phyloP scores from a whole-genome alignment of 1,284 basidiomycete species.

The Fomes fomentarius region DNA sequence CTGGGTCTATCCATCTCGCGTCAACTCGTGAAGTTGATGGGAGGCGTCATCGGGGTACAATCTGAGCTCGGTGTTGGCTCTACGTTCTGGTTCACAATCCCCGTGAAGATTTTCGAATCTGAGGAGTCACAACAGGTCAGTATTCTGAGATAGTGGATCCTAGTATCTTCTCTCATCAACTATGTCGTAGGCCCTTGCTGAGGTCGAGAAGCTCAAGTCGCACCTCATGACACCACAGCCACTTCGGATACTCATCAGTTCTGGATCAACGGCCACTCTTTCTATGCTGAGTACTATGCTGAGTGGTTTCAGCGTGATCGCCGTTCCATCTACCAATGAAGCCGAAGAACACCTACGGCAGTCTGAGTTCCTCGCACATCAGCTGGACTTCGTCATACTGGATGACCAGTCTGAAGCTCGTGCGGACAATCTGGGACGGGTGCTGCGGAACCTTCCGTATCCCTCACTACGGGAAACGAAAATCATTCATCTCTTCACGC shows the following conservation, averaged over 20 bases:
- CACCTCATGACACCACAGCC: slow-evolving; percentile 49
- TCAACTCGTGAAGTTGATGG: slow-evolving; percentile 73
- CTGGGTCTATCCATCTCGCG: slow-evolving; percentile 73
- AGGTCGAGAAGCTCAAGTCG: slow-evolving; percentile 49
- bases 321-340: slow-evolving; percentile 48
- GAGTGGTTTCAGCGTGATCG: slow-evolving; percentile 50
- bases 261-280: slow-evolving; percentile 58
- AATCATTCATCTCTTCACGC: slow-evolving; percentile 71
- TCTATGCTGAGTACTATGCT: slow-evolving; percentile 61
- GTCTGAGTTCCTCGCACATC: slow-evolving; percentile 35
- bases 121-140: slow-evolving; percentile 56
- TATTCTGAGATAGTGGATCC: too few species aligned
- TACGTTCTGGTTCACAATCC: slow-evolving; percentile 72
- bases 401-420: slow-evolving; percentile 65
- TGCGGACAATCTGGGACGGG: slow-evolving; percentile 54
- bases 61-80: slow-evolving; percentile 66
- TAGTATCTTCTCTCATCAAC: too few species aligned
- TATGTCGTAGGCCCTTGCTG: slow-evolving; percentile 33
- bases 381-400: slow-evolving; percentile 65
- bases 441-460: slow-evolving; percentile 44
- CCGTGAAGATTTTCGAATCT: slow-evolving; percentile 57
- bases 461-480: slow-evolving; percentile 54
- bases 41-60: slow-evolving; percentile 67
- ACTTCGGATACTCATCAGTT: slow-evolving; percentile 57
- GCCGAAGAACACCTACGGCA: slow-evolving; percentile 45